Base-by-base conservation (phyloP, 1,284 basidiomycete genomes). In the Cystobasidium pallidum region DNA sequence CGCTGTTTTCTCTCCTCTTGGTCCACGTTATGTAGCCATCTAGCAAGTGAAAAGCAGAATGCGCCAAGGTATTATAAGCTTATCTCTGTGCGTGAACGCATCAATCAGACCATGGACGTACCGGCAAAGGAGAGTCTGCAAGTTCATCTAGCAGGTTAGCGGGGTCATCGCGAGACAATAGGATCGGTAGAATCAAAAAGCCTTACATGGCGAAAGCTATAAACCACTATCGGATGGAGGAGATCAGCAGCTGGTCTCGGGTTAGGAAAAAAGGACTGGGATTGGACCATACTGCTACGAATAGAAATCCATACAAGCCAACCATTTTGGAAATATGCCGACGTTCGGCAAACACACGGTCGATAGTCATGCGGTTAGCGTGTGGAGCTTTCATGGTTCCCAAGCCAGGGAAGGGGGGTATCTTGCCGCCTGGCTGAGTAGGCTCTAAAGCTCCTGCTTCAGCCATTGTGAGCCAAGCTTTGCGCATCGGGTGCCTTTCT, bases 401-500 rank as follows among this genome's bases (percentile, higher is more conserved):
- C 17, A 43, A 15, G 4, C 51, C 64, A 15, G 64, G 64, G 32
- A 36, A 55, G 6, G 24, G 3, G 2, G 45, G 8, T 21, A 21
- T 19, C 26, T 43, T 36, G 6, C 39, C 39, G 28, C 54, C 32
- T 34, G 54, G 24, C 6, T 10, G 4, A 2, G 10, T 15, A 10
- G 28, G 54, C 2, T 8, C 36, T 21, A 21, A 3, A 19, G n/a
- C 28, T 13, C 10, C n/a, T 36, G 6, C 28, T 28, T 64, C 62
- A 28, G 30, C 19, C 28, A 51, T 32, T 1, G 6, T 26, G 7
- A 54, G 8, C 64, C 64, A 66, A 28, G 64, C 64, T n/a, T 55
- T 52, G 7, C 64, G 49, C 64, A 66, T 66, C 7, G 64, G 64
- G 24, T 66, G 64, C 15, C 64, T 49, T 6, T 21, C 64, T 66